phyloP scores from a whole-genome alignment of 1,139 yeast genomes.

The Debaryomyces nepalensis region DNA sequence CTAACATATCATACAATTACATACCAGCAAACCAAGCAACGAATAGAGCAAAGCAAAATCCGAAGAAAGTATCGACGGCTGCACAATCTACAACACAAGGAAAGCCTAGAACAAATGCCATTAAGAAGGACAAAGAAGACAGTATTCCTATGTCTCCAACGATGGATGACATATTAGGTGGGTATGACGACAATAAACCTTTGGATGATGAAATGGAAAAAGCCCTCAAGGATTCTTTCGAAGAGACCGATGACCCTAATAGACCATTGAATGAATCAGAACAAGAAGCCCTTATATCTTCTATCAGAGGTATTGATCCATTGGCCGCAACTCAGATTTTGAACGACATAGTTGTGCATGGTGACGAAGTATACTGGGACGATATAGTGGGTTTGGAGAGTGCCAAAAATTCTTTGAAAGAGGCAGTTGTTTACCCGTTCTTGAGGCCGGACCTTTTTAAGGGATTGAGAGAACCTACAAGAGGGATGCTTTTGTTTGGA shows the following conservation, averaged over 20 bases:
- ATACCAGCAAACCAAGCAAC: slow-evolving; percentile 18
- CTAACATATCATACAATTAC: slow-evolving; percentile 39
- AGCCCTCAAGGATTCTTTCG: slow-evolving; percentile 12
- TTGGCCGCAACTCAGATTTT: slow-evolving; percentile 65
- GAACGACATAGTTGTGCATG: slow-evolving; percentile 89
- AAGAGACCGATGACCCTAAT: slow-evolving; percentile 21
- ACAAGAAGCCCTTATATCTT: slow-evolving; percentile 54
- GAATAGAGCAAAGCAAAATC: slow-evolving; percentile 11
- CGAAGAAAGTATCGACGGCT: slow-evolving; percentile 13
- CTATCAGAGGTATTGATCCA: slow-evolving; percentile 48
- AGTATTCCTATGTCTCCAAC: slow-evolving; percentile 22
- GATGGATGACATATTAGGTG: slow-evolving; percentile 35
- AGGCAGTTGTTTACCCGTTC: slow-evolving; percentile 96
- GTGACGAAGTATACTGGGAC: slow-evolving; percentile 96
- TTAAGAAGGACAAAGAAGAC: slow-evolving; percentile 10
- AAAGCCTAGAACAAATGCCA: neutral
- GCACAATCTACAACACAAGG: slow-evolving; percentile 1
- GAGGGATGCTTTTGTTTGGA: slow-evolving; percentile 95
- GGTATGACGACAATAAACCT: slow-evolving; percentile 21
- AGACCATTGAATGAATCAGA: slow-evolving; percentile 60
- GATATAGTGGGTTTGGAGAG: slow-evolving; percentile 93
- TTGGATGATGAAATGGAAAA: slow-evolving; percentile 20
- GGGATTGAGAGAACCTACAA: slow-evolving; percentile 92
- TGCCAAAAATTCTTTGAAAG: slow-evolving; percentile 89
- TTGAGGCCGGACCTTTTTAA: slow-evolving; percentile 89